phyloP scores from a whole-genome alignment of 805 yeast species.

The Barnettozyma sp. region DNA sequence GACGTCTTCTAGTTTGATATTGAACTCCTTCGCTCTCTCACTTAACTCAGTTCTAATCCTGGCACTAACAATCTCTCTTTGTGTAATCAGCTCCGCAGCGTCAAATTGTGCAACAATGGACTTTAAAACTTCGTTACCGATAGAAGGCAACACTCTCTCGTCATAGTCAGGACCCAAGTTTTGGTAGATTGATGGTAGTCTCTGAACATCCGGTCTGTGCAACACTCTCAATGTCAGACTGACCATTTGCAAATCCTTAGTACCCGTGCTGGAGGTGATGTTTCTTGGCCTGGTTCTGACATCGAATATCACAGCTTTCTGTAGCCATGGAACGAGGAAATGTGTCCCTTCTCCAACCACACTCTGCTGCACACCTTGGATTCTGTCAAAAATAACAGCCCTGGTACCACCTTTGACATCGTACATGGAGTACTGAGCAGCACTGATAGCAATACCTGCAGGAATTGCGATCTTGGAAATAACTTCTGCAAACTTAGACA shows the following conservation, averaged over 20 bases:
- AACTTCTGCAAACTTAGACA: conserved; percentile 36
- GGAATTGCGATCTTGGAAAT: conserved; percentile 57
- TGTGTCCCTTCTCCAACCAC: conserved; percentile 97
- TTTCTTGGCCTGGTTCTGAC: conserved; percentile 94
- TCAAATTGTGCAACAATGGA: conserved; percentile 90
- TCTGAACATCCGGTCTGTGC: conserved; percentile 85
- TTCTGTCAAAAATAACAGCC: conserved; percentile 91
- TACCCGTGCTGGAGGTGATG: conserved; percentile 91
- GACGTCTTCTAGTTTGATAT: conserved; percentile 90
- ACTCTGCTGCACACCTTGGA: conserved; percentile 78
- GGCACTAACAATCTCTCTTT: conserved; percentile 90
- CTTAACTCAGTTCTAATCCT: conserved; percentile 83
- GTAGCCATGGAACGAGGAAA: conserved; percentile 93
- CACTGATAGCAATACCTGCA: conserved; percentile 58
- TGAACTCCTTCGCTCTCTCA: conserved; percentile 78
- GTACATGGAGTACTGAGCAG: conserved; percentile 78
- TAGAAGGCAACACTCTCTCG: conserved; percentile 87
- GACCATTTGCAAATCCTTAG: conserved; percentile 95
- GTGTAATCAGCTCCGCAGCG: conserved; percentile 94
- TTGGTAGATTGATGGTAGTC: conserved; percentile 83
- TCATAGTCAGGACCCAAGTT: conserved; percentile 90
- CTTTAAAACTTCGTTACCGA: conserved; percentile 86
- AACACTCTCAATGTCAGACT: conserved; percentile 86
- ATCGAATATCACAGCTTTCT: conserved; percentile 82
- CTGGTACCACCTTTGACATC: conserved; percentile 95